Evolutionary conservation across 2,329 filamentous ascomycete genomes (phyloP), one percentile per base, ranked within the genome.

Genomic region (Aspergillus glaucus): DNA sequence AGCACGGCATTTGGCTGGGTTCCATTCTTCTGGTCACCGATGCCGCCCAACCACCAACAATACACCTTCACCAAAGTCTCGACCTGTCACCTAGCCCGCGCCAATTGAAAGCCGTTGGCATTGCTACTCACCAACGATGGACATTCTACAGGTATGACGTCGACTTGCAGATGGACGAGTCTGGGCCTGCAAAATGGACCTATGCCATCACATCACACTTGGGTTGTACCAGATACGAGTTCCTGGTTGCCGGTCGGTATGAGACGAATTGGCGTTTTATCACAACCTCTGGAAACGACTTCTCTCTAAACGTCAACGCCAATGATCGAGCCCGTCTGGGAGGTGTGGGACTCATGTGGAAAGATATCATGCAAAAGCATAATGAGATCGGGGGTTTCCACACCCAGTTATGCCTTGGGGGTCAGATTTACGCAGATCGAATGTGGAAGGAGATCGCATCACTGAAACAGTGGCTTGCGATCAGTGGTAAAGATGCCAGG

Each of bases 201-300:
- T 98, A 98, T 64, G 93, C 93, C 1, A 91, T 98, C 45, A 98
- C 93, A 0, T 97, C 93, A 1, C 91, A 97, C 62, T 77, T 97
- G 17, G 93, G 93, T 30, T 98, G 93, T 71, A 97, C 93, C n/a
- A 82, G 93, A 22, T 98, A 97, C 68, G 93, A 98, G 63, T 98
- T 98, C 67, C 79, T 96, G 17, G 88, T 98, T 15, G 93, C 93
- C 17, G 92, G 92, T 6, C 85, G 88, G 50, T 77, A 89, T 56
- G 93, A 98, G 72, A 88, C 84, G 0, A 91, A 86, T 62, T 98
- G 93, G 93, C 85, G 92, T 21, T 97, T 97, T 66, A 87, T 97
- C 59, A 88, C 91, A 9, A 93, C 95, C 61, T 96, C 91, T 12
- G 92, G 92, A 3, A 97, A 97, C 63, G 93, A 98, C 65, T 98